Base-by-base conservation (phyloP, 257 asterid species). In the Solanum gracilifrons region DNA sequence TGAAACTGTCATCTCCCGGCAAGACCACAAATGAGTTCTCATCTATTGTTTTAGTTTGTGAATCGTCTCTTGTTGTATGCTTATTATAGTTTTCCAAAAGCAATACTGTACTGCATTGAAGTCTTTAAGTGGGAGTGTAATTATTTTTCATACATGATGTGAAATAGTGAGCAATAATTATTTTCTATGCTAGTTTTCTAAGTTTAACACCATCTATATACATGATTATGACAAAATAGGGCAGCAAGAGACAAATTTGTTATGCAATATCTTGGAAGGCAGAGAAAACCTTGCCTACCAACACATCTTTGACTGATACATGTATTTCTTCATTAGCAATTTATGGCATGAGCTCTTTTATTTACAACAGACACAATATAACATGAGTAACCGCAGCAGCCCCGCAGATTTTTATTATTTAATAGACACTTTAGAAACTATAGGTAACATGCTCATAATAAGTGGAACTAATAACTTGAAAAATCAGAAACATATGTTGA, bases 1-100 rank as follows among this genome's bases (percentile, higher is more conserved):
- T 60, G 98, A 95, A 62, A 88, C 94, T 6, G 98, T 94, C 88
- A 95, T 94, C 29, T 92, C 95, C 43, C 77, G 87, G 88, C 97
- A 92, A 90, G 95, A 93, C 5, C 83, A 85, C 74, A 92, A 93
- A 91, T 92, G 91, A 88, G n/a, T 32, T 21, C 48, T 46, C 25
- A 21, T 51, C 27, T 29, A 48, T 29, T 9, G 25, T 55, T 29
- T 48, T 29, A 29, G 43, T 48, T 48, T 18, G 85, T 29, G 85
- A 29, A 80, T 10, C 39, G 5, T 31, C 29, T 10, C 69, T 82
- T 82, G 69, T 80, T 43, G 29, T 80, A 48, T 82, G 85, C 68
- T 46, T 46, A 29, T 29, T 46, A 46, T 80, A 80, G 29, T 18
- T 80, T 46, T 80, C 85, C 25, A 43, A 80, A 80, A 74, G 21